A percentile compares a stretch with the other conserved stretches of the same genome.
phyloP scores from a whole-genome alignment of 2,329 filamentous ascomycete species.

The Monosporascus cannonballus region DNA sequence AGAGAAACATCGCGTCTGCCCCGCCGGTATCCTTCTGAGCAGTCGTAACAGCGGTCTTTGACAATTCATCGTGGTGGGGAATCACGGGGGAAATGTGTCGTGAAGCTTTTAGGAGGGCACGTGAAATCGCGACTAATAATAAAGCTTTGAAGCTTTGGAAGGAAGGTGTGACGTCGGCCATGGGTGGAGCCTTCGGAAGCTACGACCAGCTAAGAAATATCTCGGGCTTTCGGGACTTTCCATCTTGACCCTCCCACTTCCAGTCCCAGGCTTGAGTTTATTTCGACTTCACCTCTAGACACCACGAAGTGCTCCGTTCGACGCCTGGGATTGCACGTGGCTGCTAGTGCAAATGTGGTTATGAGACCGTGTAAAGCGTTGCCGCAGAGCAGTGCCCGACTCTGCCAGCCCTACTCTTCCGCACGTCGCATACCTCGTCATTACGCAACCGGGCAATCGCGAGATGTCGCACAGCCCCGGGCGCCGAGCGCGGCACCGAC shows the following conservation, averaged over 20 bases:
- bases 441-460: conserved; percentile 9
- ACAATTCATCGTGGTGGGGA: conserved; percentile 27
- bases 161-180: no score
- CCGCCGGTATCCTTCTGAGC: conserved; percentile 27
- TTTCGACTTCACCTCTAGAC: no score
- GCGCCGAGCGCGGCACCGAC: conserved; percentile 2
- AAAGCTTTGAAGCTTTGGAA: no score
- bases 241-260: no score
- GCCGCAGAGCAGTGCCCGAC: conserved; percentile 17
- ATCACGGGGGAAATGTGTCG: background rate
- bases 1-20: conserved; percentile 36
- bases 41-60: conserved; percentile 28
- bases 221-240: no score
- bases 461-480: background rate
- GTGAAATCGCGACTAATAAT: background rate
- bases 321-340: background rate
- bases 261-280: no score
- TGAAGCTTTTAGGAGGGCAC: background rate
- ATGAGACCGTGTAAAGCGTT: conserved; percentile 26
- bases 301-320: no score
- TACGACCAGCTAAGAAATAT: no score
- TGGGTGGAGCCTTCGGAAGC: no score
- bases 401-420: conserved; percentile 4
- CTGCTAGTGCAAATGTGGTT: conserved; percentile 17
- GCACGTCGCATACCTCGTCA: conserved; percentile 6